Evolutionary conservation across 495 filamentous ascomycete species (phyloP), one percentile per base, ranked within the genome.

Genomic region (Hypomontagnella monticulosa): DNA sequence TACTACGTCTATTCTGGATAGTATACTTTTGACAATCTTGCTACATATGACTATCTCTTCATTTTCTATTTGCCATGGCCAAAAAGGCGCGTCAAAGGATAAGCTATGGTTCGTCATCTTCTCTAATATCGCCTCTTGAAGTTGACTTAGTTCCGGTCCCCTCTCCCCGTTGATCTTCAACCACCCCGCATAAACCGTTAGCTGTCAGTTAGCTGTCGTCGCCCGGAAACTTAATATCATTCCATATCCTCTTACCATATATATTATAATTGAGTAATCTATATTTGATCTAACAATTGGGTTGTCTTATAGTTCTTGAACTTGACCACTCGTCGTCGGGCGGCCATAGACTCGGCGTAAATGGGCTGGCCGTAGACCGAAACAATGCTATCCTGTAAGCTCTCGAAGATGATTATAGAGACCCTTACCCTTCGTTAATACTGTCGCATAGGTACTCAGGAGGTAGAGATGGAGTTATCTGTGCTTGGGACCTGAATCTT

Each of bases 391-490:
- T 97, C 58, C 84, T 98, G 93, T 97, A 81, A 84, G 89, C 78
- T 69, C 47, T 41, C 47, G 12, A 53, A 66, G 51, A 53, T 57
- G 57, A 52, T 58, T 51, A 62, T 61, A 60, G 64, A 43, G 43
- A 49, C 37, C 60, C 69, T 71, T 69, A 75, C 58, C 61, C 52
- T 57, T 52, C 54, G 34, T 36, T 67, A 48, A 56, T 19, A 14
- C 40, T 54, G 53, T 66, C 60, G 41, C 71, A 63, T 67, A 97
- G 94, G 60, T 99, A 98, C 76, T 97, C 95, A 19, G 95, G 92
- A 53, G 95, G 95, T 61, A 89, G 95, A 74, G 95, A 98, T 79
- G 95, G 95, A 50, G 90, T 96, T 46, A 88, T 99, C 63, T 99
- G 95, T 76, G 93, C 94, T 60, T 99, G 95, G 95, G 87, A 97